phyloP scores from a whole-genome alignment of 2,329 filamentous ascomycete genomes.

The Huntiella omanensis region DNA sequence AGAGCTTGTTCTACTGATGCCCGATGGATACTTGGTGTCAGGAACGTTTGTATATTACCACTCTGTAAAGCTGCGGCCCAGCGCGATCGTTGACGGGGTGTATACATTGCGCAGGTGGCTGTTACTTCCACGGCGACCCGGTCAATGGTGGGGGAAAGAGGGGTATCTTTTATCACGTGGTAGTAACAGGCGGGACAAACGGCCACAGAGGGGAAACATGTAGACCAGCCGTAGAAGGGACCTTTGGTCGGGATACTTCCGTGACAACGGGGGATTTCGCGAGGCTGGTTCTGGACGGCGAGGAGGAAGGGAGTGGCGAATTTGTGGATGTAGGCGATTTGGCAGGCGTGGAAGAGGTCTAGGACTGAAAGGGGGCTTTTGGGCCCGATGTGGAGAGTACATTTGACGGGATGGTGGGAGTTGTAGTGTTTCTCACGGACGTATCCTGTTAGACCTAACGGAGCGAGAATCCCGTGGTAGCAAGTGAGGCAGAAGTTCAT shows the following conservation, averaged over 20 bases:
- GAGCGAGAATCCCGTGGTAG: slow-evolving; percentile 16
- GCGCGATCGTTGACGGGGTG: slow-evolving; percentile 21
- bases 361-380: slow-evolving; percentile 15
- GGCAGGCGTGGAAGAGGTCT: slow-evolving; percentile 17
- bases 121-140: slow-evolving; percentile 14
- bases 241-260: slow-evolving; percentile 15
- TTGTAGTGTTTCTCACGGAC: slow-evolving; percentile 15
- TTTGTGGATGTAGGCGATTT: slow-evolving; percentile 16
- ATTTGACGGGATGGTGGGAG: slow-evolving; percentile 14
- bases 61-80: slow-evolving; percentile 17
- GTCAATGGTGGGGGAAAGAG: slow-evolving; percentile 14
- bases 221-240: slow-evolving; percentile 19
- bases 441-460: slow-evolving; percentile 15
- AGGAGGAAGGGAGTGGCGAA: slow-evolving; percentile 15
- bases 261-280: slow-evolving; percentile 14
- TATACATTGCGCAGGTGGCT: slow-evolving; percentile 21
- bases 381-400: slow-evolving; percentile 16
- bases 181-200: slow-evolving; percentile 20
- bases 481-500: slow-evolving; percentile 20
- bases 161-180: slow-evolving; percentile 16
- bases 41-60: slow-evolving; percentile 16
- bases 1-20: slow-evolving; percentile 4
- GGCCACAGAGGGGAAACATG: slow-evolving; percentile 13
- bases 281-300: slow-evolving; percentile 9
- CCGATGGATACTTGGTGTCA: slow-evolving; percentile 12